Percentiles rank a stretch among this genome's conserved stretches.
Evolutionary conservation across 768 basidiomycete genomes (phyloP).

Genomic region (Boletus vermiculosoides): DNA sequence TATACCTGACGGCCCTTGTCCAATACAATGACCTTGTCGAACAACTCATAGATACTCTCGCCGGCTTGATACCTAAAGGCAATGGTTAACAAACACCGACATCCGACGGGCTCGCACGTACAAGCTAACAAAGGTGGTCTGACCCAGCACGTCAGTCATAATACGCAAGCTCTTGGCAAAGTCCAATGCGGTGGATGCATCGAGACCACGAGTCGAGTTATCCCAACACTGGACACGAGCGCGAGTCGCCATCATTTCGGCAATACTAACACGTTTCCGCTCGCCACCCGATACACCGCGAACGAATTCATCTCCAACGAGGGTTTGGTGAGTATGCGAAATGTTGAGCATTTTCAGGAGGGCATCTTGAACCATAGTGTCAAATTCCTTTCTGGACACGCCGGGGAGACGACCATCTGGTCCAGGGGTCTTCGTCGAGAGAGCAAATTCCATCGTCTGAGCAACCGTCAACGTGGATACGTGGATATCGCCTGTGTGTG

Average conservation of each 20-base stretch:
- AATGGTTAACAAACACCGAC: neutral
- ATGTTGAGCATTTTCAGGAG: conserved; percentile 82
- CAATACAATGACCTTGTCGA: conserved; percentile 87
- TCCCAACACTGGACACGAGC: conserved; percentile 83
- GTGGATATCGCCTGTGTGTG: conserved; percentile 66
- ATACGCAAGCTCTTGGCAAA: conserved; percentile 76
- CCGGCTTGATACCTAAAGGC: conserved; percentile 68
- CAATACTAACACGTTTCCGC: conserved; percentile 77
- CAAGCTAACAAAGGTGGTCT: conserved; percentile 79
- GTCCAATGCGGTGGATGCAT: conserved; percentile 87
- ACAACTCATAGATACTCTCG: conserved; percentile 71
- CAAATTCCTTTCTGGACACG: conserved; percentile 58
- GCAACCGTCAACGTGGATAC: conserved; percentile 79
- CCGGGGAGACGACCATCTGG: conserved; percentile 71
- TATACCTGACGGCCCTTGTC: conserved; percentile 80
- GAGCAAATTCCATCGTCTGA: conserved; percentile 70
- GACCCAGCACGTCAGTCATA: conserved; percentile 79
- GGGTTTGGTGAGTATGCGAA: conserved; percentile 70
- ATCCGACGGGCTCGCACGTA: conserved; percentile 32
- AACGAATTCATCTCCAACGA: conserved; percentile 86
- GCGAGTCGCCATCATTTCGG: conserved; percentile 83
- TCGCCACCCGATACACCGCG: conserved; percentile 81
- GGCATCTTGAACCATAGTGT: conserved; percentile 54
- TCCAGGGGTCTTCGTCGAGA: conserved; percentile 74
- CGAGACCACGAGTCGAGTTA: conserved; percentile 77